Percentiles rank a stretch among this genome's conserved stretches.
These are phyloP conservation scores for Cryphonectria parasitica DNA, from an alignment of 2,329 filamentous ascomycete species.

Conservation along the genomic window DNA sequence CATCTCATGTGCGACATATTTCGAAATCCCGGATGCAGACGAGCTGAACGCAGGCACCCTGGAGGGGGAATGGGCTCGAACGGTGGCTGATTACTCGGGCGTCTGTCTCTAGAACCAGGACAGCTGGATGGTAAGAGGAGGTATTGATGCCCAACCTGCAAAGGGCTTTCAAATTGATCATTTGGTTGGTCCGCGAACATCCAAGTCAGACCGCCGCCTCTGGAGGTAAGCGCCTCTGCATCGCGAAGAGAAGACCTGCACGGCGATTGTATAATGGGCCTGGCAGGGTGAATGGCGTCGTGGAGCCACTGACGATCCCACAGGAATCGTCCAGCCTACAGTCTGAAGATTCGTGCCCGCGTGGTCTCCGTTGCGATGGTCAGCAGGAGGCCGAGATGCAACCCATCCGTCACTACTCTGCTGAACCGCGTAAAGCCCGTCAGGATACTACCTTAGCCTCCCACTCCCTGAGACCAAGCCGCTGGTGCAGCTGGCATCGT, in stretches of 20 bases:
- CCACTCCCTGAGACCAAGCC: not conserved
- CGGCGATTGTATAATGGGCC: not conserved
- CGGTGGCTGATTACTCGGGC: not conserved
- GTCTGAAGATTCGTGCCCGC: not conserved
- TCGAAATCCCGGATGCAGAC: not conserved
- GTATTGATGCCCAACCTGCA: constrained; percentile 9
- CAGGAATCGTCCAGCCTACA: not conserved
- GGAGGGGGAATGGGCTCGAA: not conserved
- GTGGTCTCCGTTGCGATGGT: not conserved
- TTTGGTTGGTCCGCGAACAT: not conserved
- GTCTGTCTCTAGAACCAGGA: not conserved
- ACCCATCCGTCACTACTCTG: not conserved
- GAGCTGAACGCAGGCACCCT: not conserved
- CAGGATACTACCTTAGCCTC: not conserved
- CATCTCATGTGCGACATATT: not conserved
- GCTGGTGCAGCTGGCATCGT: not conserved
- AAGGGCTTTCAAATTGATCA: not conserved
- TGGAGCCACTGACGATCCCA: not conserved
- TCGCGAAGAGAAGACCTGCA: not conserved
- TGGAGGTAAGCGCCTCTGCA: not conserved
- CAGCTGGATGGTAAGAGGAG: not conserved
- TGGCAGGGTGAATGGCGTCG: not conserved
- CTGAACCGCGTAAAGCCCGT: not conserved
- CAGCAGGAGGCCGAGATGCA: constrained; percentile 3
- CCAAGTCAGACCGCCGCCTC: not conserved